Evolutionary conservation across 805 yeast genomes (phyloP).

Genomic region (Jamesozyma spencerorum): DNA sequence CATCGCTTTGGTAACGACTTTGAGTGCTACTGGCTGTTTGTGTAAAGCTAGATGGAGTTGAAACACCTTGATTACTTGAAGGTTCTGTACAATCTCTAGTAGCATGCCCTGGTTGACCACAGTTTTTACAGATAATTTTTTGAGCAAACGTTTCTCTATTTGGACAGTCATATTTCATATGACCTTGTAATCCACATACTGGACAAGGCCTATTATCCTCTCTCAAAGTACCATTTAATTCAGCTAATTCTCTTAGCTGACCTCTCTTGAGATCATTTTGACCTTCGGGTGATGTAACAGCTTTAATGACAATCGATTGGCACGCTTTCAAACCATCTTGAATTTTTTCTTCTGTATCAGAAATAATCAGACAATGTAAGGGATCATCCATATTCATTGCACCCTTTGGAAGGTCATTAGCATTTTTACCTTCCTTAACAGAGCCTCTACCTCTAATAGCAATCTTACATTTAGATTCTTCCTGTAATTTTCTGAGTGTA

Average conservation of each 20-base stretch:
- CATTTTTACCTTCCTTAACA: slow-evolving; percentile 78
- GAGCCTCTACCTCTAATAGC: slow-evolving; percentile 95
- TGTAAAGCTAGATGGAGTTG: slow-evolving; percentile 1
- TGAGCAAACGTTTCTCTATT: slow-evolving; percentile 41
- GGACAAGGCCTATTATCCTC: slow-evolving; percentile 63
- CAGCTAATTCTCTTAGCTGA: slow-evolving; percentile 86
- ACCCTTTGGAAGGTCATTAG: slow-evolving; percentile 37
- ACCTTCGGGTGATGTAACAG: slow-evolving; percentile 84
- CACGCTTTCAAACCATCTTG: slow-evolving; percentile 66
- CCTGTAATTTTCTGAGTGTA: slow-evolving; percentile 71
- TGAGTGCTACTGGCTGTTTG: neutral
- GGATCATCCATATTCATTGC: slow-evolving; percentile 65
- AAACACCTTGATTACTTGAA: slow-evolving; percentile 5
- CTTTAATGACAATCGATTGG: slow-evolving; percentile 68
- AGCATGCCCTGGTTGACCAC: slow-evolving; percentile 80
- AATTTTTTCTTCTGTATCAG: slow-evolving; percentile 71
- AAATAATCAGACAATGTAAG: slow-evolving; percentile 77
- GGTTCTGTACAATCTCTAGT: slow-evolving; percentile 68
- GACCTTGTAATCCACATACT: slow-evolving; percentile 59
- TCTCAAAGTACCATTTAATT: slow-evolving; percentile 86
- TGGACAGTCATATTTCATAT: slow-evolving; percentile 58
- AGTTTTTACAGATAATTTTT: slow-evolving; percentile 58
- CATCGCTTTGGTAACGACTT: neutral
- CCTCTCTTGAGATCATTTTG: slow-evolving; percentile 85
- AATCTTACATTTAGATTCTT: slow-evolving; percentile 77